Conservation (phyloP, 78 protist genomes). For the Speleostelium caveatum region DNA sequence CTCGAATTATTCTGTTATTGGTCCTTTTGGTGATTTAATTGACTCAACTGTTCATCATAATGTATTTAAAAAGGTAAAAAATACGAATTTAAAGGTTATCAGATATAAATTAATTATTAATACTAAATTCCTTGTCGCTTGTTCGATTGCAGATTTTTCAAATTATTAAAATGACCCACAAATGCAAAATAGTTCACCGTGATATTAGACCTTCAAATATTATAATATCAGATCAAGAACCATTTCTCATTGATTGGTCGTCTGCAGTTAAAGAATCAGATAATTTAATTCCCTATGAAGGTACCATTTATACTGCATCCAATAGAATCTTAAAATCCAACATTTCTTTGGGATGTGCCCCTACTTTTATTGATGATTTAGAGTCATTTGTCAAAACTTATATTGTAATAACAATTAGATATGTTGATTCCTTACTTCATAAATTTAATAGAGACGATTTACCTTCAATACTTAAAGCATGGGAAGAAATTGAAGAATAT, state of each 20-base stretch:
- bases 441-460: background rate
- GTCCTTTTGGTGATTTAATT: background rate
- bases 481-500: background rate
- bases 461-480: background rate
- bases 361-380: background rate
- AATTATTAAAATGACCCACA: background rate
- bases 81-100: background rate
- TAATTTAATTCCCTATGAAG: background rate
- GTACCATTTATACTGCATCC: background rate
- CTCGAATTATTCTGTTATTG: background rate
- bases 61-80: background rate
- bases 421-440: background rate
- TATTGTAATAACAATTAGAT: background rate
- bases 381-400: background rate
- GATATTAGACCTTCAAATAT: background rate
- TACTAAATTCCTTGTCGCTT: too few relatives aligned
- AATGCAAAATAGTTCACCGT: background rate
- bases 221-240: background rate
- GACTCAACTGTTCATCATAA: background rate
- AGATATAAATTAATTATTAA: too few relatives aligned
- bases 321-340: background rate
- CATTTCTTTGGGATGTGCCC: background rate
- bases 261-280: background rate
- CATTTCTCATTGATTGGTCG: conserved; percentile 6
- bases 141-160: background rate